phyloP scores from a whole-genome alignment of 371 early-diverging fungal species.

The Coemansia sp. region DNA sequence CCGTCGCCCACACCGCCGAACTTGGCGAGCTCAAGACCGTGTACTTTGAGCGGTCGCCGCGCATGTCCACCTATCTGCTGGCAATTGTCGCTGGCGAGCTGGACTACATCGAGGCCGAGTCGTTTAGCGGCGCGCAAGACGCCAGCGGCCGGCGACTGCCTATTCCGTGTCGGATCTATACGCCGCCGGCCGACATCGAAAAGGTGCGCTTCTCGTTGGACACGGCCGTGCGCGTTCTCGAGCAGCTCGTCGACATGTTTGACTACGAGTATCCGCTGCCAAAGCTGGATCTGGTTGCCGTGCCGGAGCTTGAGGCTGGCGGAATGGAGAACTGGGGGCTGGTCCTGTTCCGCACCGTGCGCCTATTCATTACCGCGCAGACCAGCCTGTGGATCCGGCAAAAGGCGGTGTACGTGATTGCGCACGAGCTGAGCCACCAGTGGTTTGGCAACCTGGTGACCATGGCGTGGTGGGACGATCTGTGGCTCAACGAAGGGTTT shows the following conservation, averaged over 20 bases:
- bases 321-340: conserved; percentile 98
- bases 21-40: conserved; percentile 51
- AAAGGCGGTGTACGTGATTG: conserved; percentile 80
- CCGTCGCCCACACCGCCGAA: conserved; percentile 18
- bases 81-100: conserved; percentile 91
- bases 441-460: conserved; percentile 99
- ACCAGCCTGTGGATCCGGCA: conserved; percentile 64
- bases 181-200: conserved; percentile 64
- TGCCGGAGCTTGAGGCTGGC: conserved; percentile 87
- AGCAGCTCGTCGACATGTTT: conserved; percentile 80
- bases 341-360: conserved; percentile 82
- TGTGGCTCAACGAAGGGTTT: conserved; percentile 98
- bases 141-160: conserved; percentile 41
- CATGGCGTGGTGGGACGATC: conserved; percentile 88
- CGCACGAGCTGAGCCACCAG: conserved; percentile 96
- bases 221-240: conserved; percentile 68
- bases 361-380: conserved; percentile 67
- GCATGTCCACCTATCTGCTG: conserved; percentile 91
- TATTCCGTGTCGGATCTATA: conserved; percentile 73
- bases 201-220: conserved; percentile 78
- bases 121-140: conserved; percentile 4
- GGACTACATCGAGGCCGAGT: conserved; percentile 74
- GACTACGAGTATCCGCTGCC: conserved; percentile 80
- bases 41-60: conserved; percentile 77
- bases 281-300: conserved; percentile 89